phyloP scores from a whole-genome alignment of 2,329 filamentous ascomycete genomes.

The Xylogone sp. region DNA sequence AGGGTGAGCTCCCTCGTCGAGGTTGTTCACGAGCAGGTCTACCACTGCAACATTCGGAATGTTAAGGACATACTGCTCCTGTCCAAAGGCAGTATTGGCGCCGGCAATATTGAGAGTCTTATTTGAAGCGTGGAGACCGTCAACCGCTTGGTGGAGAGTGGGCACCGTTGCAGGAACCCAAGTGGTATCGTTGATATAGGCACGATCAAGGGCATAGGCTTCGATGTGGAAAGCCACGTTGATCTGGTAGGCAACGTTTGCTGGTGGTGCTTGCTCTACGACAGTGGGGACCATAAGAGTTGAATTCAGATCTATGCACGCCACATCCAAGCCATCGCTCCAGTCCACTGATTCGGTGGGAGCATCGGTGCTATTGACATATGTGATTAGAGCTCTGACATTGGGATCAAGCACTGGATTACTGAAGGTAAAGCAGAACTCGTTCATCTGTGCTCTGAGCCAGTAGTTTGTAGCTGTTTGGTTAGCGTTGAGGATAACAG shows the following conservation, averaged over 20 bases:
- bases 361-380: slow-evolving; percentile 12
- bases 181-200: slow-evolving; percentile 51
- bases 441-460: slow-evolving; percentile 41
- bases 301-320: slow-evolving; percentile 23
- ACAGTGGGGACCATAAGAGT: slow-evolving; percentile 40
- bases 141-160: slow-evolving; percentile 38
- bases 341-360: slow-evolving; percentile 34
- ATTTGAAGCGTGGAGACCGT: slow-evolving; percentile 43
- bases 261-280: slow-evolving; percentile 35
- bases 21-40: slow-evolving; percentile 47
- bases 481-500: slow-evolving; percentile 53
- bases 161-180: slow-evolving; percentile 41
- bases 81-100: slow-evolving; percentile 57
- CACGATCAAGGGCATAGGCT: slow-evolving; percentile 48
- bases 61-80: slow-evolving; percentile 52
- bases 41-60: slow-evolving; percentile 33
- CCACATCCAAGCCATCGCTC: slow-evolving; percentile 28
- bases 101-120: slow-evolving; percentile 35
- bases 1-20: slow-evolving; percentile 40
- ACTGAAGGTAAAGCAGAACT: slow-evolving; percentile 38
- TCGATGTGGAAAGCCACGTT: slow-evolving; percentile 55
- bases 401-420: slow-evolving; percentile 37
- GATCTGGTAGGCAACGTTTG: slow-evolving; percentile 45
- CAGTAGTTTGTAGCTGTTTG: slow-evolving; percentile 56
- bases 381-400: slow-evolving; percentile 28